Percentiles rank a stretch among this genome's conserved stretches.
Evolutionary conservation across 495 filamentous ascomycete genomes (phyloP).

Genomic region (Aspergillus hancockii): DNA sequence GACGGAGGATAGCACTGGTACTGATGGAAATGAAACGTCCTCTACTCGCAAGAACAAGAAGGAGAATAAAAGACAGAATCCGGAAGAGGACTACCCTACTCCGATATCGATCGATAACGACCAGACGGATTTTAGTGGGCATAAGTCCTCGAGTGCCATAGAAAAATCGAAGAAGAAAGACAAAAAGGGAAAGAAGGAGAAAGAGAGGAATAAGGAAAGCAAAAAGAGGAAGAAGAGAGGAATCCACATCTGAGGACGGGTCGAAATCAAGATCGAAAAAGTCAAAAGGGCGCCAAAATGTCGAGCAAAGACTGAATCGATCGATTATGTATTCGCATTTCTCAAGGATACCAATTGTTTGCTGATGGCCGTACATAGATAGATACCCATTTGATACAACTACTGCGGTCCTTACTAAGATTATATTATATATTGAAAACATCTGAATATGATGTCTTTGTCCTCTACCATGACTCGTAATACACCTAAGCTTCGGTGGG

Average conservation of each 20-base stretch:
- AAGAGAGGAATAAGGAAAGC: constrained; percentile 20
- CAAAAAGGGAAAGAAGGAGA: constrained; percentile 28
- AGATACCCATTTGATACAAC: constrained; percentile 33
- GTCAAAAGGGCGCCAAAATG: constrained; percentile 35
- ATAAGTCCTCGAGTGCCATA: constrained; percentile 15
- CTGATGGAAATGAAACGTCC: constrained; percentile 17
- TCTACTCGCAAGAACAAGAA: constrained; percentile 19
- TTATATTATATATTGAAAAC: neutral
- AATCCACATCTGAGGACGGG: constrained; percentile 16
- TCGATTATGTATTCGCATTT: constrained; percentile 11
- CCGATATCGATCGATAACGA: constrained; percentile 39
- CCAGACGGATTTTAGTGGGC: constrained; percentile 15
- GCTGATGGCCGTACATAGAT: constrained; percentile 29
- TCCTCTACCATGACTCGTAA: constrained; percentile 21
- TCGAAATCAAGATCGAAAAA: constrained; percentile 33
- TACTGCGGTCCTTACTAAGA: neutral
- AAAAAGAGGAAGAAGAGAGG: constrained; percentile 25
- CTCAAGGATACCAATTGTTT: constrained; percentile 16
- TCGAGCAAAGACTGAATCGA: constrained; percentile 15
- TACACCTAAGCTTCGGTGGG: constrained; percentile 49
- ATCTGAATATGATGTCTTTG: constrained; percentile 9
- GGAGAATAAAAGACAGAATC: constrained; percentile 20
- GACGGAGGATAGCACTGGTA: constrained; percentile 26
- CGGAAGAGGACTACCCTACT: constrained; percentile 41
- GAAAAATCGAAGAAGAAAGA: constrained; percentile 18